Conservation (phyloP, 2,329 filamentous ascomycete species). For the Emergomyces pasteurianus region DNA sequence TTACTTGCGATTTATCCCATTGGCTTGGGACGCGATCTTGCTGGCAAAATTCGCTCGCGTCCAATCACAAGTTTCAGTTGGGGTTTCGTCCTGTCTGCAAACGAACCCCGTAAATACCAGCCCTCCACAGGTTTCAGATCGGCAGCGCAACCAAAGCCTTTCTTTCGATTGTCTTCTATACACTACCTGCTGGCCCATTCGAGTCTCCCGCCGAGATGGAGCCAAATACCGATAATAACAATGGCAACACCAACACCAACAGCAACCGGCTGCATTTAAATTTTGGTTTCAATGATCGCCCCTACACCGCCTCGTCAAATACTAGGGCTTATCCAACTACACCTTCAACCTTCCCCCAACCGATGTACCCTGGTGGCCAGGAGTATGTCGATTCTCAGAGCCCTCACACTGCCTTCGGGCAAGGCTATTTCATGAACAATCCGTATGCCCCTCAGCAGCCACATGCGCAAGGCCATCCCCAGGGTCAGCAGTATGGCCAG, state of each 20-base stretch:
- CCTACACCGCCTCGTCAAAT: conserved; percentile 48
- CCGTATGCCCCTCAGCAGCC: conserved; percentile 37
- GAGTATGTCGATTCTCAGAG: conserved; percentile 44
- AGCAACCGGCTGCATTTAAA: conserved; percentile 40
- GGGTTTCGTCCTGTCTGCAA: neutral
- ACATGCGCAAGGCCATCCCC: conserved; percentile 17
- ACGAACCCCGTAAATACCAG: neutral
- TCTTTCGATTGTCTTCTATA: conserved; percentile 2
- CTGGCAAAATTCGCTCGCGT: neutral
- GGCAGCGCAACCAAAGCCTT: conserved; percentile 6
- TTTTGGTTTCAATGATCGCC: conserved; percentile 48
- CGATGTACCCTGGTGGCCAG: conserved; percentile 55
- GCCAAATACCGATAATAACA: conserved; percentile 46
- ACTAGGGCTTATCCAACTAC: conserved; percentile 73
- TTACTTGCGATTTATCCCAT: neutral
- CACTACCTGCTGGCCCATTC: conserved; percentile 35
- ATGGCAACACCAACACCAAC: conserved; percentile 53
- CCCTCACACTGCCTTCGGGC: conserved; percentile 28
- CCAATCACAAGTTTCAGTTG: neutral
- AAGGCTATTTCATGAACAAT: conserved; percentile 52
- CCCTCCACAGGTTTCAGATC: conserved; percentile 1
- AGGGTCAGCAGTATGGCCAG: conserved; percentile 44
- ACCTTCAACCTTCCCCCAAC: conserved; percentile 91
- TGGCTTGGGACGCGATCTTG: neutral
- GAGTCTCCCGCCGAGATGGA: conserved; percentile 36